These are phyloP conservation scores for Agapanthus africanus DNA, from an alignment of 106 monocot genomes.

Conservation along the genomic window DNA sequence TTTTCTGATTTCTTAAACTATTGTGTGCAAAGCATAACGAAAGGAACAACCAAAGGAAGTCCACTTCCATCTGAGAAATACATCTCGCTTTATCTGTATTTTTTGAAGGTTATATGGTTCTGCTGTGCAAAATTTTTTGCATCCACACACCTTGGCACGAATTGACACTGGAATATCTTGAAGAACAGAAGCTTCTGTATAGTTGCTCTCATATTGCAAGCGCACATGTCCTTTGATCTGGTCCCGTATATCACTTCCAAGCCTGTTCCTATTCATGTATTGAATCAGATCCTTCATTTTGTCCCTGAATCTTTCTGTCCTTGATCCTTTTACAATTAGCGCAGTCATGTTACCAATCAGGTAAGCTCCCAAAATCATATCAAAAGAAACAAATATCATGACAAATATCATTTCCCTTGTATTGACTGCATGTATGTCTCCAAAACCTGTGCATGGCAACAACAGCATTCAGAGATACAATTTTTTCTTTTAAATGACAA, in stretches of 20 bases:
- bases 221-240: conserved; percentile 91
- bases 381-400: conserved; percentile 92
- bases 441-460: too few relatives aligned
- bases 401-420: conserved; percentile 85
- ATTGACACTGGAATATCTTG: conserved; percentile 83
- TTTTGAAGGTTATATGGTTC: background rate
- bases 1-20: too few relatives aligned
- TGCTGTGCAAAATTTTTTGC: background rate
- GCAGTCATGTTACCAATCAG: conserved; percentile 95
- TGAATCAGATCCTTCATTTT: conserved; percentile 86
- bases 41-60: background rate
- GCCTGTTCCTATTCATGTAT: conserved; percentile 86
- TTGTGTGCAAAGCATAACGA: background rate
- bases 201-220: conserved; percentile 87
- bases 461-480: too few relatives aligned
- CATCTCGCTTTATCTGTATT: background rate
- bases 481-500: too few relatives aligned
- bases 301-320: conserved; percentile 85
- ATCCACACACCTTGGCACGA: conserved; percentile 69
- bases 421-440: conserved; percentile 94
- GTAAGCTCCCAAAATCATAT: conserved; percentile 95
- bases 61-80: background rate
- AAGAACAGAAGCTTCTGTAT: conserved; percentile 69
- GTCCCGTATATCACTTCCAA: conserved; percentile 63
- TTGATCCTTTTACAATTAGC: conserved; percentile 93